Percentiles rank a stretch among this genome's conserved stretches.
These are phyloP conservation scores for Chytridium lagenaria DNA, from an alignment of 371 early-diverging fungal genomes.

Conservation along the genomic window DNA sequence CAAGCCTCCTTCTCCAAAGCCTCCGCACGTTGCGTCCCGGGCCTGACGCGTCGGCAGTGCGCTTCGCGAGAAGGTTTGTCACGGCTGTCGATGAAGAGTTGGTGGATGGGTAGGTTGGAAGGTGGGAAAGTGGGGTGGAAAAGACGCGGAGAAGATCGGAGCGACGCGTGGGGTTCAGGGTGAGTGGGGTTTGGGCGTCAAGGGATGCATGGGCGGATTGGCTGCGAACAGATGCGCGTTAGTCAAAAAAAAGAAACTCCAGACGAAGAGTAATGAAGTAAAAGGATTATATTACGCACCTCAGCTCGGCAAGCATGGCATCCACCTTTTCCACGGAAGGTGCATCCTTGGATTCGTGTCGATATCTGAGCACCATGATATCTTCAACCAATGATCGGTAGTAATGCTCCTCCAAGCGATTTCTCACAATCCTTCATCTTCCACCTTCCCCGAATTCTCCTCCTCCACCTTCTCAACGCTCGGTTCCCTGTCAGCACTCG, in stretches of 20 bases:
- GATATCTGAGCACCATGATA: constrained; percentile 81
- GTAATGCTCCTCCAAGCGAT: constrained; percentile 83
- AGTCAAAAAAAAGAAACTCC: neutral
- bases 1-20: constrained; percentile 33
- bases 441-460: neutral
- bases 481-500: too few relatives aligned
- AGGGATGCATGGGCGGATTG: neutral
- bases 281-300: neutral
- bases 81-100: constrained; percentile 7
- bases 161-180: neutral
- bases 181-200: neutral
- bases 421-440: neutral
- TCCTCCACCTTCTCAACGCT: too few relatives aligned
- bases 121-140: constrained; percentile 35
- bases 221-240: neutral
- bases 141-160: constrained; percentile 29
- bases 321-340: constrained; percentile 41
- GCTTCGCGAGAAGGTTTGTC: constrained; percentile 35
- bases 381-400: constrained; percentile 83
- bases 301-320: neutral
- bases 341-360: constrained; percentile 64
- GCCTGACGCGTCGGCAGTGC: neutral
- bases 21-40: constrained; percentile 1
- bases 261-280: neutral
- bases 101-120: constrained; percentile 36